Conservation (phyloP, 2,329 filamentous ascomycete species). For the Tolypocladium nubicola region DNA sequence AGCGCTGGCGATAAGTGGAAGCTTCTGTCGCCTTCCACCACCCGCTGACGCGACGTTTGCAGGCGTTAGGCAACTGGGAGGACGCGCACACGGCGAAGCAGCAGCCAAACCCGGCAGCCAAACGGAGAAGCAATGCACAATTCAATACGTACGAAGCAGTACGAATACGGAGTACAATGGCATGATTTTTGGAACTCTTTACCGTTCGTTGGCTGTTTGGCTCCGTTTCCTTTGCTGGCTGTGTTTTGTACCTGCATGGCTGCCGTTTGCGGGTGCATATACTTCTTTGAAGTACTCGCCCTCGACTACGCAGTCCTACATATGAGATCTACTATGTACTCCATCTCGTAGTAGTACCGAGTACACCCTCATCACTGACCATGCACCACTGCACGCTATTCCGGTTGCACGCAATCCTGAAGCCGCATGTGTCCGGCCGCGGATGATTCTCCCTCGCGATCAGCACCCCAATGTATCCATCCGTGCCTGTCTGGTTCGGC, state of each 20-base stretch:
- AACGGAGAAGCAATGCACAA: neutral
- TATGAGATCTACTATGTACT: neutral
- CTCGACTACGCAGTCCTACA: neutral
- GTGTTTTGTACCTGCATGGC: no score
- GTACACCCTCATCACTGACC: no score
- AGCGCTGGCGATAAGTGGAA: conserved; percentile 12
- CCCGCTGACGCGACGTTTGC: conserved; percentile 1
- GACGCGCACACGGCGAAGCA: conserved; percentile 4
- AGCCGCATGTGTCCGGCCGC: neutral
- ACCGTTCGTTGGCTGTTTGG: no score
- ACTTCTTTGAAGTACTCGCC: no score
- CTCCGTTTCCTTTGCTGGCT: neutral
- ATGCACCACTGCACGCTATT: neutral
- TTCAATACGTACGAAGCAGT: neutral
- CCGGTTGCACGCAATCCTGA: neutral
- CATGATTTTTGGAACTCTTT: neutral
- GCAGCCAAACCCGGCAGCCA: neutral
- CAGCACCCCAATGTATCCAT: no score
- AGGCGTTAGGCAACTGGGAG: conserved; percentile 4
- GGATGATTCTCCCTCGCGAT: neutral
- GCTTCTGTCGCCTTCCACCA: conserved; percentile 21
- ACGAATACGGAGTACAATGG: neutral
- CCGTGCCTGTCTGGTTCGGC: neutral
- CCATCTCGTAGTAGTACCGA: neutral
- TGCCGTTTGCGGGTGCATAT: no score